Evolutionary conservation across 106 monocot species (phyloP).

Genomic region (Dendrobium catenatum): DNA sequence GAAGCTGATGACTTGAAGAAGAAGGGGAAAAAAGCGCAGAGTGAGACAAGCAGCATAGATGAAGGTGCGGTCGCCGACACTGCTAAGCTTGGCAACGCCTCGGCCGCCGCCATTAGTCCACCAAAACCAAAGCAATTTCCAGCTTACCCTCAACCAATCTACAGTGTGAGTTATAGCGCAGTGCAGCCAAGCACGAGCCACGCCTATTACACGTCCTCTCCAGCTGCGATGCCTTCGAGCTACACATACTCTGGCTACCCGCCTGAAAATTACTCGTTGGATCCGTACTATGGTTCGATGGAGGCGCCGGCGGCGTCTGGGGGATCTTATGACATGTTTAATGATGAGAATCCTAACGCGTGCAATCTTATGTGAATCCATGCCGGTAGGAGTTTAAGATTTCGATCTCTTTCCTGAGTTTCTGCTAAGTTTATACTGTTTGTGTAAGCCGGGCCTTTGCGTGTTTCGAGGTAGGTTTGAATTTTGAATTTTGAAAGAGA

Average conservation of each 20-base stretch:
- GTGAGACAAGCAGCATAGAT: background rate
- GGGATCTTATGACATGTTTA: constrained; percentile 37
- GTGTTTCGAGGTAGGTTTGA: too few relatives aligned
- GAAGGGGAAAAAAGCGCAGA: constrained; percentile 13
- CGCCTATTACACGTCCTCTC: constrained; percentile 11
- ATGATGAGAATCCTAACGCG: constrained; percentile 61
- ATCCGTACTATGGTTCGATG: constrained; percentile 14
- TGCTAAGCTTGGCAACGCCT: background rate
- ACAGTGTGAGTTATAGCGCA: constrained; percentile 38
- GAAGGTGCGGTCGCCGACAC: background rate
- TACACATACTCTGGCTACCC: background rate
- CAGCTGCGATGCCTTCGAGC: background rate
- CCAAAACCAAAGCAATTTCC: background rate
- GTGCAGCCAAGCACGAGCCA: constrained; percentile 34
- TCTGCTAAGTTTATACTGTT: too few relatives aligned
- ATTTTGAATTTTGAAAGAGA: too few relatives aligned
- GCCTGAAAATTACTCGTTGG: constrained; percentile 2
- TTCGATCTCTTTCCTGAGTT: too few relatives aligned
- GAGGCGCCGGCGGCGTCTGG: constrained; percentile 12
- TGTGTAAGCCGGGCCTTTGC: too few relatives aligned
- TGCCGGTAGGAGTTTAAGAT: too few relatives aligned
- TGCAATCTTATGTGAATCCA: constrained; percentile 65
- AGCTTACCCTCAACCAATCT: constrained; percentile 8
- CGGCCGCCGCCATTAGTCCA: background rate
- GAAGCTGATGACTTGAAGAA: constrained; percentile 1